phyloP scores from a whole-genome alignment of 2,329 filamentous ascomycete species.

The Paecilomyces niveus region DNA sequence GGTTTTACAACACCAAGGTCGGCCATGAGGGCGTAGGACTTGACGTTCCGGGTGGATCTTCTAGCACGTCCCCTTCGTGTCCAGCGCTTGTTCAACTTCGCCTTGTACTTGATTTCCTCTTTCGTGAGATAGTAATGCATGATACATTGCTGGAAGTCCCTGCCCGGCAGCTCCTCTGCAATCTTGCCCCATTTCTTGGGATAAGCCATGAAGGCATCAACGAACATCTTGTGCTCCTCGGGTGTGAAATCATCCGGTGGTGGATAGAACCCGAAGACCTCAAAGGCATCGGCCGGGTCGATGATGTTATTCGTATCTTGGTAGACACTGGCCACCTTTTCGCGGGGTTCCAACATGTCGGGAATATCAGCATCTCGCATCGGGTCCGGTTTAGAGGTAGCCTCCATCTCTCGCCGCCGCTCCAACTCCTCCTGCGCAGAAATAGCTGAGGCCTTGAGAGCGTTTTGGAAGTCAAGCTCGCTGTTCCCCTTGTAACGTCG shows the following conservation, averaged over 20 bases:
- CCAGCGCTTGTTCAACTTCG: slow-evolving; percentile 41
- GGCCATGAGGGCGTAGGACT: slow-evolving; percentile 43
- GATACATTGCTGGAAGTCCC: slow-evolving; percentile 43
- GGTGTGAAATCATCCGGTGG: slow-evolving; percentile 41
- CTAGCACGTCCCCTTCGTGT: slow-evolving; percentile 34
- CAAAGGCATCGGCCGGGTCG: slow-evolving; percentile 29
- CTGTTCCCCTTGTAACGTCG: slow-evolving; percentile 42
- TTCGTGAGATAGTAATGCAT: slow-evolving; percentile 47
- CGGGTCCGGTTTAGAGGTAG: slow-evolving; percentile 38
- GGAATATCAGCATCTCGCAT: slow-evolving; percentile 41
- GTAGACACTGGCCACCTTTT: slow-evolving; percentile 33
- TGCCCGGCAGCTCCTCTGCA: slow-evolving; percentile 38
- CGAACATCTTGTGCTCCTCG: slow-evolving; percentile 41
- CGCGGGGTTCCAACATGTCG: slow-evolving; percentile 38
- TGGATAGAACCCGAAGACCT: slow-evolving; percentile 39
- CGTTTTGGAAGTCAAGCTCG: slow-evolving; percentile 43
- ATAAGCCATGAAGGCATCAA: slow-evolving; percentile 40
- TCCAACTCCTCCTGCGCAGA: slow-evolving; percentile 42
- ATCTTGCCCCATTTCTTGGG: slow-evolving; percentile 48
- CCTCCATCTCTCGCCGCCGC: slow-evolving; percentile 35
- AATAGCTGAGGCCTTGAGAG: slow-evolving; percentile 41
- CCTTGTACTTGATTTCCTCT: slow-evolving; percentile 44
- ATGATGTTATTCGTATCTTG: slow-evolving; percentile 42
- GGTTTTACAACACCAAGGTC: slow-evolving; percentile 38
- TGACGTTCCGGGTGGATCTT: slow-evolving; percentile 30